Base-by-base conservation (phyloP, 495 filamentous ascomycete genomes). In the Jackrogersella multiformis region DNA sequence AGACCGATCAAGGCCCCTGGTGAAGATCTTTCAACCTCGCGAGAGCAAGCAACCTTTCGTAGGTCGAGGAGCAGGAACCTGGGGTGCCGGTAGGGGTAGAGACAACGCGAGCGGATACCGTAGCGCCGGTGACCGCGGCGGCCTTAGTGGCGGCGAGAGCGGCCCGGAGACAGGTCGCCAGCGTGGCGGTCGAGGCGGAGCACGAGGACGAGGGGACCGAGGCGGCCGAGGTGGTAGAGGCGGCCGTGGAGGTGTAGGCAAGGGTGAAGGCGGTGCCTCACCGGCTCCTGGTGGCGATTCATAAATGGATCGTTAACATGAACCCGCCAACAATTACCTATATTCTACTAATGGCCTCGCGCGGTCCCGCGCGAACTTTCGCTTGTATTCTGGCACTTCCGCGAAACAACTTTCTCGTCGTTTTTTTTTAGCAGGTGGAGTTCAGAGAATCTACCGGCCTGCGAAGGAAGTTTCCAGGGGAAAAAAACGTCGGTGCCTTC, bases 1-100 rank as follows among this genome's bases (percentile, higher is more conserved):
- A 46, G 89, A 88, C 52, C 86, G 89, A 53, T 87, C 87, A 59
- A 90, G 90, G 78, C 91, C 91, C 26, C 84, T 89, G 57, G 86
- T 97, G 56, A 92, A 92, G 79, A 87, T 91, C 77, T 95, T 93
- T 76, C 85, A 88, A 70, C 84, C 87, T 21, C 88, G 88, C 26
- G 78, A 84, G 13, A 75, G 77, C 56, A 78, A 80, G 58, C 78
- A 80, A 24, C 71, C 80, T 58, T 83, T 79, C 58, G 81, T 80
- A 67, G 77, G 76, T 46, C 84, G 85, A 63, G 83, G 77, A 53
- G 90, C 91, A 39, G 90, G 91, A 34, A 89, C 85, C 59, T 92
- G 92, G 91, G 87, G 89, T 59, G 83, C 83, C 69, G 90, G 89
- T 76, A 82, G 87, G 12, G 86, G 89, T 35, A 82, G 86, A 56